phyloP scores from a whole-genome alignment of 2,329 filamentous ascomycete genomes.

The Arthrocladium fulminans region DNA sequence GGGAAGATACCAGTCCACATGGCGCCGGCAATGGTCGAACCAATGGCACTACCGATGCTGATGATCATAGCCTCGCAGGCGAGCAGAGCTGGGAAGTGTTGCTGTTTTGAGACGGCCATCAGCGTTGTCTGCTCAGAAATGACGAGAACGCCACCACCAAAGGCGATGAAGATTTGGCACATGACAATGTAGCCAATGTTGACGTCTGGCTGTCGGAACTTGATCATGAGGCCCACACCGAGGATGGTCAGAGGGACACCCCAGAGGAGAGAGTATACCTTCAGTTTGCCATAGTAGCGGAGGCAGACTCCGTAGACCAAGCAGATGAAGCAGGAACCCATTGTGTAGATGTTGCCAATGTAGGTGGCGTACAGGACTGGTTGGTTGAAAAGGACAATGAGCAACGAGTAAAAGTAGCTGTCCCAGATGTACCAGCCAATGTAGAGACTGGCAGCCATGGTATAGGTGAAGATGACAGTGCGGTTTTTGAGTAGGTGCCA shows the following conservation, averaged over 20 bases:
- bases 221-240: constrained; percentile 44
- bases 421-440: constrained; percentile 26
- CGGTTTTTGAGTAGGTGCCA: constrained; percentile 35
- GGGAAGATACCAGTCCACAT: constrained; percentile 51
- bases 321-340: constrained; percentile 43
- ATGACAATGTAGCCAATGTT: constrained; percentile 45
- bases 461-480: constrained; percentile 17
- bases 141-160: constrained; percentile 43
- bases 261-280: constrained; percentile 45
- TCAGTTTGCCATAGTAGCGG: constrained; percentile 40
- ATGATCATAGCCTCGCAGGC: constrained; percentile 47
- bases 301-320: constrained; percentile 44
- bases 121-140: constrained; percentile 46
- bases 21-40: constrained; percentile 45
- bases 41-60: constrained; percentile 45
- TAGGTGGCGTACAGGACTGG: constrained; percentile 26
- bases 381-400: constrained; percentile 16
- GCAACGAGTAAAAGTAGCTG: constrained; percentile 23
- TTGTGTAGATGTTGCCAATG: constrained; percentile 43
- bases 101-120: constrained; percentile 40
- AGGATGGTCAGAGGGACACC: constrained; percentile 42
- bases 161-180: constrained; percentile 47
- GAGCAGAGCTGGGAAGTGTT: constrained; percentile 45
- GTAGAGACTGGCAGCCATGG: constrained; percentile 19
- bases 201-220: constrained; percentile 40